Percentiles rank a stretch among this genome's conserved stretches.
Evolutionary conservation across 2,329 filamentous ascomycete genomes (phyloP).

Genomic region (Xylaria arbuscula): DNA sequence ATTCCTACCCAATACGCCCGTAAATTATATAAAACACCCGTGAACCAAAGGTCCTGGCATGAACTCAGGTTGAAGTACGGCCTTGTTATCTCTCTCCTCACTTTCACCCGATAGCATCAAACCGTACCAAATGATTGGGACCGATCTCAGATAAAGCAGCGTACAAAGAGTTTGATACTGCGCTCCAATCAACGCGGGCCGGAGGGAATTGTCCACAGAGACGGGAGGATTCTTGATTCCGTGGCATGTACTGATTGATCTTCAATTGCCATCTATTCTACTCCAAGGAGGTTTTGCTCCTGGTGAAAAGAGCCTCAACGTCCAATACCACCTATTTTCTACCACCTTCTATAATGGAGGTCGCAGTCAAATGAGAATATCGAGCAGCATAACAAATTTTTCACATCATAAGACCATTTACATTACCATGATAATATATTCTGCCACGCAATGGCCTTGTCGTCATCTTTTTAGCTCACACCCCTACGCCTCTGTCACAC

Average conservation of each 20-base stretch:
- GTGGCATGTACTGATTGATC: background rate
- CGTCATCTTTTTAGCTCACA: background rate
- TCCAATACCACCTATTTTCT: background rate
- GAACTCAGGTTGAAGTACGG: too few species aligned
- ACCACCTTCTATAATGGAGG: background rate
- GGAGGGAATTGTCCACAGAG: background rate
- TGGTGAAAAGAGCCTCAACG: constrained; percentile 20
- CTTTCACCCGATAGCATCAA: background rate
- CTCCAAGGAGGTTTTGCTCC: constrained; percentile 26
- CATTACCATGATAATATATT: background rate
- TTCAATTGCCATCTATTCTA: constrained; percentile 1
- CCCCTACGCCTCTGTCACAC: background rate
- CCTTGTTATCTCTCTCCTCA: background rate
- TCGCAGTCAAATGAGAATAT: background rate
- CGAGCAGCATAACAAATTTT: background rate
- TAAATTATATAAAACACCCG: too few species aligned
- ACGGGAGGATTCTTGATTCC: too few species aligned
- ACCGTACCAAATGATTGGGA: background rate
- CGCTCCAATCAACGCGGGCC: background rate
- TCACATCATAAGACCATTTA: background rate
- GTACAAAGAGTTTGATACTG: background rate
- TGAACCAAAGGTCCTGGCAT: too few species aligned
- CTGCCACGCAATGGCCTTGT: background rate
- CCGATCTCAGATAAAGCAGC: background rate
- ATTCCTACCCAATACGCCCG: too few species aligned